Conservation (phyloP, 73 alveolate genomes). For the Paramecium sonneborni region DNA sequence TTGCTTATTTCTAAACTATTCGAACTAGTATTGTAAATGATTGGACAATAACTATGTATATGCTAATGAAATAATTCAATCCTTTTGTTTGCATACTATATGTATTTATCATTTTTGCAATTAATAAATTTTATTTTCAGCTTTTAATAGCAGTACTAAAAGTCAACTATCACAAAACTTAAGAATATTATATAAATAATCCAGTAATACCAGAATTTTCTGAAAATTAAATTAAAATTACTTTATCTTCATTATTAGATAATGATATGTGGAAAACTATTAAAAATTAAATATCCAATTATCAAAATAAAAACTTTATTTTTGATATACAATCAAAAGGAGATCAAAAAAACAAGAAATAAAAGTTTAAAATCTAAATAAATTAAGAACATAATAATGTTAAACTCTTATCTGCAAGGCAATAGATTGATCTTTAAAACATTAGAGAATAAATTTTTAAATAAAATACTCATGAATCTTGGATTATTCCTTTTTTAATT, state of each 20-base stretch:
- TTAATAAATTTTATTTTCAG: not conserved
- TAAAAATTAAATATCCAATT: no score
- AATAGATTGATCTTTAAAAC: not conserved
- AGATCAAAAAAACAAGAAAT: not conserved
- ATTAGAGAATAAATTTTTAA: not conserved
- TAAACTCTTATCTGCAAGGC: not conserved
- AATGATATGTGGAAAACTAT: not conserved
- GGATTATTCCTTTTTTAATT: not conserved
- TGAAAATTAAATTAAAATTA: not conserved
- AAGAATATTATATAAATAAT: not conserved
- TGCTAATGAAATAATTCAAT: constrained; percentile 21
- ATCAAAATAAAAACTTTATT: no score
- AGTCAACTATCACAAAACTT: not conserved
- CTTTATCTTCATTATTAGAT: not conserved
- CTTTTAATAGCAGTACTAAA: not conserved
- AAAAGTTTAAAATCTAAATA: not conserved
- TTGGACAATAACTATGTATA: constrained; percentile 23
- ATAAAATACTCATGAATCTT: not conserved
- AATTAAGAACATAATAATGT: not conserved
- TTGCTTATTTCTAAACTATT: not conserved
- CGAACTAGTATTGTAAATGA: not conserved
- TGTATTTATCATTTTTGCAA: not conserved
- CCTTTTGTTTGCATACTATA: not conserved
- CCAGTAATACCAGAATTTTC: not conserved
- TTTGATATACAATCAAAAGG: no score